These are phyloP conservation scores for Aspergillus chevalieri DNA, from an alignment of 2,329 filamentous ascomycete genomes.

Conservation along the genomic window DNA sequence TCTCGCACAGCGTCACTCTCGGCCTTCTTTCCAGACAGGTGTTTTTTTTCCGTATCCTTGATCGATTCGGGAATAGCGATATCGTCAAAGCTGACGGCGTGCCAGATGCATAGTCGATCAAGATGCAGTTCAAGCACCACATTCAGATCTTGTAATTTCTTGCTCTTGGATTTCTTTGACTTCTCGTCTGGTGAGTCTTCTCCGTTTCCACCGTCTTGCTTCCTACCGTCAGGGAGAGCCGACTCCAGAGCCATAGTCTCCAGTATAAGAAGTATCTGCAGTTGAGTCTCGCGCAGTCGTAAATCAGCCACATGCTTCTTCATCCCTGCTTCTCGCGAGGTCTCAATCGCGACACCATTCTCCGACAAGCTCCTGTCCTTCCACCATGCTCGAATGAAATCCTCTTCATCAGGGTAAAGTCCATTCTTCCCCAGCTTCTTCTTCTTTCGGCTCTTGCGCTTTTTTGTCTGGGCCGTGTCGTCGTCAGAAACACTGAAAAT, in stretches of 20 bases:
- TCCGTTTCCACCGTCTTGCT: slow-evolving; percentile 11
- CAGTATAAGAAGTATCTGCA: slow-evolving; percentile 46
- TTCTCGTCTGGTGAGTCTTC: slow-evolving; percentile 11
- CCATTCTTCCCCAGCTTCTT: slow-evolving; percentile 43
- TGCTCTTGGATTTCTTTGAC: slow-evolving; percentile 23
- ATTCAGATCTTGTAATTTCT: slow-evolving; percentile 38
- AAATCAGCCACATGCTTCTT: slow-evolving; percentile 39
- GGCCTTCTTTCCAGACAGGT: slow-evolving; percentile 27
- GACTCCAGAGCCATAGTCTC: slow-evolving; percentile 42
- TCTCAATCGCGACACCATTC: slow-evolving; percentile 18
- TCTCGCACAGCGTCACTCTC: slow-evolving; percentile 42
- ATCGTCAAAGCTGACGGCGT: slow-evolving; percentile 41
- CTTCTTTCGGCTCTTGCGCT: slow-evolving; percentile 33
- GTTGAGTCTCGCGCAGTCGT: slow-evolving; percentile 43
- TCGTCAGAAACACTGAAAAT: slow-evolving; percentile 33
- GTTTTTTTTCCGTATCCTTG: slow-evolving; percentile 22
- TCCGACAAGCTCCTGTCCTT: slow-evolving; percentile 29
- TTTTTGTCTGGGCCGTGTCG: slow-evolving; percentile 17
- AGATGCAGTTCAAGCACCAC: slow-evolving; percentile 42
- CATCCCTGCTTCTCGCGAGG: slow-evolving; percentile 30
- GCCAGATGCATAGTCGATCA: slow-evolving; percentile 48
- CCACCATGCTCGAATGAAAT: slow-evolving; percentile 43
- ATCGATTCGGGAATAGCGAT: slow-evolving; percentile 20
- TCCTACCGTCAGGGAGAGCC: slow-evolving; percentile 13
- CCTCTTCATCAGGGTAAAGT: slow-evolving; percentile 41